Percentiles rank a stretch among this genome's conserved stretches.
These are phyloP conservation scores for Diaporthe sp. DNA, from an alignment of 2,329 filamentous ascomycete genomes.

Conservation along the genomic window DNA sequence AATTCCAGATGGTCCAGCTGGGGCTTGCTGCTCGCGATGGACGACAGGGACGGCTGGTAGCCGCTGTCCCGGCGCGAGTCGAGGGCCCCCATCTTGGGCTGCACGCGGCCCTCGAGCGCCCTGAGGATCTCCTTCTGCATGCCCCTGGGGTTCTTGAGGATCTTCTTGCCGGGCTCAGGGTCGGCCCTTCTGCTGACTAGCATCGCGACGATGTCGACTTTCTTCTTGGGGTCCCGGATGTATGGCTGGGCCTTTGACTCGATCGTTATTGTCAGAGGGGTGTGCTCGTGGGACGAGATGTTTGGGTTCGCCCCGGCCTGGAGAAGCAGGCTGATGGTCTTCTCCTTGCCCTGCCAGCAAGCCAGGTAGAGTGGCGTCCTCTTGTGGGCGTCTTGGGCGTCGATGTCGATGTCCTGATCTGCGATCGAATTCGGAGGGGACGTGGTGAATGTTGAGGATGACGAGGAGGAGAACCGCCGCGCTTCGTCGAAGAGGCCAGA, in stretches of 20 bases:
- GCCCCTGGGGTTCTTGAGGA: neutral
- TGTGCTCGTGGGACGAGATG: constrained; percentile 1
- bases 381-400: constrained; percentile 33
- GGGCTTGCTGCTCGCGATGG: neutral
- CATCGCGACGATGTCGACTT: constrained; percentile 6
- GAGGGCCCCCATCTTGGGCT: neutral
- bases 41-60: constrained; percentile 22
- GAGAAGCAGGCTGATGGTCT: constrained; percentile 29
- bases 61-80: constrained; percentile 13
- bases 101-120: constrained; percentile 11
- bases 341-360: constrained; percentile 21
- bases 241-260: constrained; percentile 19
- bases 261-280: constrained; percentile 19
- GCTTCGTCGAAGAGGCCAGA: neutral
- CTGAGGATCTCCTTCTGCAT: constrained; percentile 12
- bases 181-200: constrained; percentile 27
- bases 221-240: neutral
- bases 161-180: neutral
- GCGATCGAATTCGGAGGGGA: neutral
- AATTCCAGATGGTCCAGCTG: constrained; percentile 13
- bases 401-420: constrained; percentile 29
- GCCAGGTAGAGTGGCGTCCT: constrained; percentile 32
- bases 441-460: neutral
- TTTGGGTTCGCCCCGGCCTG: constrained; percentile 32
- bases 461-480: constrained; percentile 9